These are phyloP conservation scores for Wallacemonas sp. DNA, from an alignment of 208 protist genomes.

Conservation along the genomic window DNA sequence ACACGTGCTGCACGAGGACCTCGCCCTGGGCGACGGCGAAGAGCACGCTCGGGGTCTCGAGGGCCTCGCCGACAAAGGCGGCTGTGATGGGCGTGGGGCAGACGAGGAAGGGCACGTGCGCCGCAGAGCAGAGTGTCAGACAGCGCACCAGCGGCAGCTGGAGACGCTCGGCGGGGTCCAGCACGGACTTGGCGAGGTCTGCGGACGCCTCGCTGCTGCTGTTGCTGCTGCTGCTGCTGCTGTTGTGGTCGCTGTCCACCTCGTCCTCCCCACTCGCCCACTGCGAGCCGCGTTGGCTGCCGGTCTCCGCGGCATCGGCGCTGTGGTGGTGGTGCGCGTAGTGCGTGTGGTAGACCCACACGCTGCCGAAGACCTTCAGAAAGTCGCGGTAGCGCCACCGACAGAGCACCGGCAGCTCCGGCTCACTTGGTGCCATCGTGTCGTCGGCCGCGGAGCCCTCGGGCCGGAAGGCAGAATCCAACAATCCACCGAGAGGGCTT, in stretches of 20 bases:
- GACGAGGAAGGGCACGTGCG: not conserved
- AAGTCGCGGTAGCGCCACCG: constrained; percentile 5
- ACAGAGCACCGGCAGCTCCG: not conserved
- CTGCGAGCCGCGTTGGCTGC: too few species aligned
- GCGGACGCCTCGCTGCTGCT: not conserved
- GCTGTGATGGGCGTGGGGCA: not conserved
- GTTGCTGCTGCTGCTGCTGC: too few species aligned
- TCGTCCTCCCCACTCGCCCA: not conserved
- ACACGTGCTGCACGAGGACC: constrained; percentile 11
- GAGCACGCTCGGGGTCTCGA: not conserved
- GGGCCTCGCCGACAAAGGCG: not conserved
- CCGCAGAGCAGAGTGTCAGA: not conserved
- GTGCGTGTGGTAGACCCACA: not conserved
- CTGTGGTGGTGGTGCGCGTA: constrained; percentile 1
- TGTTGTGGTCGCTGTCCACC: not conserved
- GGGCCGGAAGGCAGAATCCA: too few species aligned
- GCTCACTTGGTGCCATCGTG: not conserved
- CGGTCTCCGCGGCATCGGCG: too few species aligned
- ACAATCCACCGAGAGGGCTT: not conserved
- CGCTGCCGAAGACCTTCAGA: not conserved
- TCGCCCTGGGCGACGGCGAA: not conserved
- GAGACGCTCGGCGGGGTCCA: not conserved
- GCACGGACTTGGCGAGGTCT: not conserved
- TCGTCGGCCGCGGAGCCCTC: too few species aligned
- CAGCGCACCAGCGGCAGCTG: constrained; percentile 3